Conservation (phyloP, 768 basidiomycete species). For the Chalciporus chontae region DNA sequence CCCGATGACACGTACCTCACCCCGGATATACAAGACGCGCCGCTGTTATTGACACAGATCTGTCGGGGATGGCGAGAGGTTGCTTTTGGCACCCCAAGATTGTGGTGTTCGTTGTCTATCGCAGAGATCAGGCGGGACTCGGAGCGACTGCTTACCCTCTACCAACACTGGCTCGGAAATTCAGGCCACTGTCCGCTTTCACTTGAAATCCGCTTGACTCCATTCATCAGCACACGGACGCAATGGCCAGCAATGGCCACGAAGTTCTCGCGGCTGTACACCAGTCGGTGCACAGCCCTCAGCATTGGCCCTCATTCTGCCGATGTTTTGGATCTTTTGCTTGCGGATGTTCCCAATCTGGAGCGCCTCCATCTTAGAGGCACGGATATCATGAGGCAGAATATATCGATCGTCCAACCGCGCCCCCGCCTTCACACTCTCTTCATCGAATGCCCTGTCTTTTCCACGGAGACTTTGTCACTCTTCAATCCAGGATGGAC, state of each 20-base stretch:
- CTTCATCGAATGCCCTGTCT: too few species aligned
- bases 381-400: too few species aligned
- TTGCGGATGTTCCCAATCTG: constrained; percentile 15
- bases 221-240: too few species aligned
- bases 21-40: constrained; percentile 24
- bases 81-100: constrained; percentile 35
- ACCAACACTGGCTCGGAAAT: constrained; percentile 16
- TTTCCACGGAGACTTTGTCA: too few species aligned
- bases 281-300: constrained; percentile 6
- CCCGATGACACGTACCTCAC: constrained; percentile 21
- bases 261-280: constrained; percentile 19
- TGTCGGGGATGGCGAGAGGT: constrained; percentile 42
- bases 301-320: constrained; percentile 6
- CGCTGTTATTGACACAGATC: constrained; percentile 39
- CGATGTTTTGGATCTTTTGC: constrained; percentile 7
- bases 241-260: too few species aligned
- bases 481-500: too few species aligned
- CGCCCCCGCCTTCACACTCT: too few species aligned
- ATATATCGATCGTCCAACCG: too few species aligned
- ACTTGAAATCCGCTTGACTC: constrained; percentile 14
- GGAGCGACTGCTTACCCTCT: not conserved
- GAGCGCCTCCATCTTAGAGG: constrained; percentile 3
- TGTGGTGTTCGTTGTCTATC: constrained; percentile 46
- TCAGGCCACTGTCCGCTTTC: constrained; percentile 18
- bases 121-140: not conserved